A percentile compares a stretch with the other conserved stretches of the same genome.
Conservation (phyloP, 805 yeast species). For the Metschnikowia cubensis region DNA sequence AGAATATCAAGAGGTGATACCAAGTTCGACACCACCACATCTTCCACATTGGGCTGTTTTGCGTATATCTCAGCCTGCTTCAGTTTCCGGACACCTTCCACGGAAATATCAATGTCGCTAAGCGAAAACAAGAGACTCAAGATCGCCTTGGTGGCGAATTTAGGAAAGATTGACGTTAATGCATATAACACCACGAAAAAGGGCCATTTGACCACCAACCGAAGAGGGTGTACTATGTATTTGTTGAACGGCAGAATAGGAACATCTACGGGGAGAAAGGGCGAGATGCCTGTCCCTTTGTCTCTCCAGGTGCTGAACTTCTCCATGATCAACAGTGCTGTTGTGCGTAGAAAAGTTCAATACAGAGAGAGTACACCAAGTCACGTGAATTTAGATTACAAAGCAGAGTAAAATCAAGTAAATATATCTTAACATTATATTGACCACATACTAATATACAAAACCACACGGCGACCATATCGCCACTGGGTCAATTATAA, state of each 20-base stretch:
- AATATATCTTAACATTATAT: conserved; percentile 20
- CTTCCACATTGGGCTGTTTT: conserved; percentile 40
- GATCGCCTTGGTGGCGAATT: conserved; percentile 16
- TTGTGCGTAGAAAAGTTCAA: background rate
- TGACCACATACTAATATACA: conserved; percentile 24
- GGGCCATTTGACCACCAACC: conserved; percentile 29
- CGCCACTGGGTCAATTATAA: conserved; percentile 20
- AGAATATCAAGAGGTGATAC: conserved; percentile 56
- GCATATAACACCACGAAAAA: conserved; percentile 16
- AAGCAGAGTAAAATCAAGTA: background rate
- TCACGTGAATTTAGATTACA: background rate
- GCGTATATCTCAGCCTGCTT: conserved; percentile 28
- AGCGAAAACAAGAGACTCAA: conserved; percentile 32
- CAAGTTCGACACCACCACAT: conserved; percentile 54
- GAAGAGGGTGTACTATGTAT: conserved; percentile 10
- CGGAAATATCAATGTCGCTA: conserved; percentile 33
- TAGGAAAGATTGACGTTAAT: conserved; percentile 19
- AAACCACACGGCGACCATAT: conserved; percentile 18
- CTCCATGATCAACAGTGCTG: conserved; percentile 13
- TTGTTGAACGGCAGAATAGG: conserved; percentile 16
- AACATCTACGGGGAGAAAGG: conserved; percentile 61
- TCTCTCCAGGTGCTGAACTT: conserved; percentile 77
- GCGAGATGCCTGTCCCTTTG: conserved; percentile 90
- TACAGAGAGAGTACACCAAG: background rate
- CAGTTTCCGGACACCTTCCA: conserved; percentile 50